Percentiles rank a stretch among this genome's conserved stretches.
phyloP scores from a whole-genome alignment of 2,329 filamentous ascomycete genomes.

The Pezicula carpinea region DNA sequence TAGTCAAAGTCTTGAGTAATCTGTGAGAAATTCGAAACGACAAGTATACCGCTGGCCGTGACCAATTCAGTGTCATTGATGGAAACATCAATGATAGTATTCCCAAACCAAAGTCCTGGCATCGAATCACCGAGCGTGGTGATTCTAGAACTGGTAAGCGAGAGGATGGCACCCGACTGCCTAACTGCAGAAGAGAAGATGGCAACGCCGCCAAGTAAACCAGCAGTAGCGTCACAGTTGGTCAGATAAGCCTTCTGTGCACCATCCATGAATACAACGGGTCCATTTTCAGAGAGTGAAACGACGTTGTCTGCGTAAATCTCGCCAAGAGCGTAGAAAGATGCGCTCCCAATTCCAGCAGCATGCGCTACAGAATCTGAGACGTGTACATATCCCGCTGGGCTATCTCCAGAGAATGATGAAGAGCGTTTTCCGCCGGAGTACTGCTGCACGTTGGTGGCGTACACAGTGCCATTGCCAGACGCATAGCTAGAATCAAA shows the following conservation, averaged over 20 bases:
- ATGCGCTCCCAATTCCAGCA: constrained; percentile 28
- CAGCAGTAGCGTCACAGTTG: constrained; percentile 20
- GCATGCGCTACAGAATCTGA: constrained; percentile 26
- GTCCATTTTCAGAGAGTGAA: constrained; percentile 18
- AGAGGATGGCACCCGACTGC: constrained; percentile 16
- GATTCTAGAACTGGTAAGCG: constrained; percentile 20
- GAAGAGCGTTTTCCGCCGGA: constrained; percentile 29
- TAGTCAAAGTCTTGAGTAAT: constrained; percentile 31
- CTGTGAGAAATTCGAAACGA: constrained; percentile 24
- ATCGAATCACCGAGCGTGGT: constrained; percentile 15
- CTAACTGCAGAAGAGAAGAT: constrained; percentile 17
- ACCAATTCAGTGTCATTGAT: constrained; percentile 14
- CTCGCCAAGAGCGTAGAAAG: constrained; percentile 27
- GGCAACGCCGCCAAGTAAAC: constrained; percentile 26
- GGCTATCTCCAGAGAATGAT: constrained; percentile 29
- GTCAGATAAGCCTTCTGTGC: constrained; percentile 19
- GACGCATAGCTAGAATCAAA: constrained; percentile 10
- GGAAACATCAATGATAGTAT: constrained; percentile 18
- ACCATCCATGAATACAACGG: constrained; percentile 26
- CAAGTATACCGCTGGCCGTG: constrained; percentile 19
- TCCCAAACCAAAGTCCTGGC: constrained; percentile 30
- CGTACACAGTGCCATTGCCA: constrained; percentile 28
- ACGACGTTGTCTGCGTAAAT: constrained; percentile 25
- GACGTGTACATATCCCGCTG: constrained; percentile 25
- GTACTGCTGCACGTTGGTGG: constrained; percentile 22